Evolutionary conservation across 805 yeast species (phyloP).

Genomic region (Candida golubevii): DNA sequence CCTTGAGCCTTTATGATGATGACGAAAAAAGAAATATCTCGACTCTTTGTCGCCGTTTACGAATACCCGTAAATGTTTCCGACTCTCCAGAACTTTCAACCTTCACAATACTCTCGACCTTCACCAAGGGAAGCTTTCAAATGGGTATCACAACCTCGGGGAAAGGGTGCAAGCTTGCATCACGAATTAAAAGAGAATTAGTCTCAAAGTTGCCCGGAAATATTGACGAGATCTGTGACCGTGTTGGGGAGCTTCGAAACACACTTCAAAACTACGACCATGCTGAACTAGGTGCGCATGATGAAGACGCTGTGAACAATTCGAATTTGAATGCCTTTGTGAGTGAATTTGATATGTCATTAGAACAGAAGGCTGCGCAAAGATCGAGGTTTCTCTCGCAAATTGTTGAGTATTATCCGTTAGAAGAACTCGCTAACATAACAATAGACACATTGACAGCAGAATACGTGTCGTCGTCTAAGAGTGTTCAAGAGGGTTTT

Average conservation of each 20-base stretch:
- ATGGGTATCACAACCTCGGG: slow-evolving; percentile 83
- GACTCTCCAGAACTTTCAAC: slow-evolving; percentile 71
- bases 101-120: slow-evolving; percentile 71
- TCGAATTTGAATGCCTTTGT: slow-evolving; percentile 58
- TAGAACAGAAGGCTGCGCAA: slow-evolving; percentile 48
- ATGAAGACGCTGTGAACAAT: slow-evolving; percentile 67
- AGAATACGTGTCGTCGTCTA: slow-evolving; percentile 24
- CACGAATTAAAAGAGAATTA: slow-evolving; percentile 72
- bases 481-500: background rate
- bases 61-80: slow-evolving; percentile 81
- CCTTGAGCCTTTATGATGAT: slow-evolving; percentile 31
- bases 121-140: slow-evolving; percentile 68
- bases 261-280: slow-evolving; percentile 51
- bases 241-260: slow-evolving; percentile 63
- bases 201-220: slow-evolving; percentile 61
- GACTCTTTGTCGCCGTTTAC: slow-evolving; percentile 47
- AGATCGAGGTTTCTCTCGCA: slow-evolving; percentile 84
- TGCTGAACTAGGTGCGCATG: slow-evolving; percentile 48
- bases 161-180: slow-evolving; percentile 84
- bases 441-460: slow-evolving; percentile 54
- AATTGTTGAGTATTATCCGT: slow-evolving; percentile 86
- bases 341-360: slow-evolving; percentile 53
- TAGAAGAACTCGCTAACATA: slow-evolving; percentile 55
- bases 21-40: slow-evolving; percentile 40
- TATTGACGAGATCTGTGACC: slow-evolving; percentile 62